Base-by-base conservation (phyloP, 2,329 filamentous ascomycete genomes). In the Huntiella moniliformis region DNA sequence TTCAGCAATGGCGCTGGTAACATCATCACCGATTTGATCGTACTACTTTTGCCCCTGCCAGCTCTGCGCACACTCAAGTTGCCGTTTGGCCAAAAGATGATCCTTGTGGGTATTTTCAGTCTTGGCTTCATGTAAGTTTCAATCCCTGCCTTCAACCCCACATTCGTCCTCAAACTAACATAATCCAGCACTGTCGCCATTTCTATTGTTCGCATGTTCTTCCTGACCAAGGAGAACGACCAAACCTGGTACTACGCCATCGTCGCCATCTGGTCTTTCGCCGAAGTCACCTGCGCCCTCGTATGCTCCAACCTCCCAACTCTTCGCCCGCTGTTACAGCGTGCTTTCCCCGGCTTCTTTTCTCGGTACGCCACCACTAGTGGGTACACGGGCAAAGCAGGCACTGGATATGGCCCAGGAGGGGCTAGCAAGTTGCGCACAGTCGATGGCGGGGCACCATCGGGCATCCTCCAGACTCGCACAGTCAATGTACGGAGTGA, bases 241-340 rank as follows among this genome's bases (percentile, higher is more conserved):
- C 55, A 52, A 36, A 55, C 56, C 1, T 60, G 56, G 57, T 54
- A 57, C 47, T 56, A 58, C 47, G 54, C 55, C 18, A 52, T 53
- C 40, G 56, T 56, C 3, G 56, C 56, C 31, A 53, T 56, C 41
- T 64, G 61, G 59, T 60, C 60, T 15, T 56, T 63, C 41, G 56
- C 61, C 45, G 63, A 65, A 50, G 58, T 63, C 50, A 60, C 60
- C 40, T 56, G 59, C 42, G 61, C 60, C 46, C 56, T 64, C 50
- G 54, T 64, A 10, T 63, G 62, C 49, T 56, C 60, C 39, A 63
- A 61, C 47, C 57, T 64, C 4, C 62, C 62, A 1, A 62, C 61
- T 12, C 52, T 64, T 1, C 57, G 60, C 2, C 59, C 59, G 11
- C 44, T 60, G 4, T 41, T 60, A 17, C 50, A 43, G n/a, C 41